Base-by-base conservation (phyloP, 2,329 filamentous ascomycete genomes). In the Exophiala mesophila region DNA sequence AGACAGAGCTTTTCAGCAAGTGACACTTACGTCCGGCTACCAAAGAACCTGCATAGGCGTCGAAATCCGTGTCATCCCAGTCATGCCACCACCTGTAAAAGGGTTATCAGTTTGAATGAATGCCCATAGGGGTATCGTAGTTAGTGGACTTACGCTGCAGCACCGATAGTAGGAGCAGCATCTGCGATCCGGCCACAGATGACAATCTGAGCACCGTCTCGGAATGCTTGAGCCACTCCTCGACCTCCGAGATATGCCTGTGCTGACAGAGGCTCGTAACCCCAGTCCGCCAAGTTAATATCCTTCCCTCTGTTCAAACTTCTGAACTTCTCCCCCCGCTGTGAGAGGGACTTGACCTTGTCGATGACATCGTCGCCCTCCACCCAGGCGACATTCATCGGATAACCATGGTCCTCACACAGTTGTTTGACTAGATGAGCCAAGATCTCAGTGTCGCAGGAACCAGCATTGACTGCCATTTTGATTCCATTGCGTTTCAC, bases 391-490 rank as follows among this genome's bases (percentile, higher is more conserved):
- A 69, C 57, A 8, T 62, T 59, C 4, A 61, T 50, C 29, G 60
- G 57, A 10, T 64, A 49, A 60, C 69, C 38, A 19, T 6, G 24
- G 17, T 36, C 13, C 19, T 50, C 53, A 12, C 23, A 31, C n/a
- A 38, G 19, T 6, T 41, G 26, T 37, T 46, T 15, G 5, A 39
- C 30, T 39, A 67, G 66, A 36, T 68, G 52, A 2, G 74, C 72
- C 9, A 80, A 53, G 0, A 67, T 71, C 41, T 65, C 63, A 0
- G 76, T 75, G 44, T 78, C 73, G 10, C 72, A 64, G 2, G 69
- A 73, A 1, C 77, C 76, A 2, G 76, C 76, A 52, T 80, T 78
- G 39, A 76, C 61, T 17, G 75, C 63, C 5, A 78, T 61, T 47
- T 74, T 76, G 59, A 78, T 77, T 0, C 63, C 54, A 44, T 15